These are phyloP conservation scores for Eutypella sp. DNA, from an alignment of 2,329 filamentous ascomycete species.

Conservation along the genomic window DNA sequence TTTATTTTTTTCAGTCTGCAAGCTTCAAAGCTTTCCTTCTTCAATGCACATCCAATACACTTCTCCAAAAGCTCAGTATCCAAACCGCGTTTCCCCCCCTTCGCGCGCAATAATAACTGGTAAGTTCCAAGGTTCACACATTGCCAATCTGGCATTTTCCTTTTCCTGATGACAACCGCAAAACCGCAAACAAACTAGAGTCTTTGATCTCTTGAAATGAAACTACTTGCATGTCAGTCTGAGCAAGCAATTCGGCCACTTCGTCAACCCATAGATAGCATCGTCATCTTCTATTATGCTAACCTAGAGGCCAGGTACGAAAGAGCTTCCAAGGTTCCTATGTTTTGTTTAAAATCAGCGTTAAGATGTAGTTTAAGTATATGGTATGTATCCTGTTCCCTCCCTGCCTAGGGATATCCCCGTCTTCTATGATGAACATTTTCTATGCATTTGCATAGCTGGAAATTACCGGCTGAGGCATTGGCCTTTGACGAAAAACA, in stretches of 20 bases:
- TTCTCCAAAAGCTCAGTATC: background rate
- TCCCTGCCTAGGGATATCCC: conserved; percentile 2
- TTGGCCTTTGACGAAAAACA: conserved; percentile 68
- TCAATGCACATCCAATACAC: no score
- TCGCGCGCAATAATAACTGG: conserved; percentile 3
- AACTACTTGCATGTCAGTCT: conserved; percentile 93
- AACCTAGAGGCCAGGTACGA: conserved; percentile 15
- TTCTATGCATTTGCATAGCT: conserved; percentile 68
- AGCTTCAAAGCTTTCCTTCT: conserved; percentile 4
- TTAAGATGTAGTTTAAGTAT: background rate
- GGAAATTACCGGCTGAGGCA: conserved; percentile 95
- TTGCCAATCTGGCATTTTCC: conserved; percentile 9
- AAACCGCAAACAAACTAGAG: conserved; percentile 80
- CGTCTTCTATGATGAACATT: conserved; percentile 59
- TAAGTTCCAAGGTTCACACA: conserved; percentile 15
- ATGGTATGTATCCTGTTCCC: background rate
- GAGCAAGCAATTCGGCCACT: conserved; percentile 45
- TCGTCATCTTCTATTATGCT: conserved; percentile 16
- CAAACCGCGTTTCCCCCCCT: background rate
- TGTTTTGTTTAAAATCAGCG: no score
- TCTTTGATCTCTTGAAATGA: conserved; percentile 89
- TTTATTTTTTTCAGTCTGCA: conserved; percentile 2
- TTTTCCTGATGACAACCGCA: conserved; percentile 71
- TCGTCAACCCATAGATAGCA: conserved; percentile 2
- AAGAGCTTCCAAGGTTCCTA: no score